phyloP scores from a whole-genome alignment of 352 stramenopile species.

The Pythium periplocum region DNA sequence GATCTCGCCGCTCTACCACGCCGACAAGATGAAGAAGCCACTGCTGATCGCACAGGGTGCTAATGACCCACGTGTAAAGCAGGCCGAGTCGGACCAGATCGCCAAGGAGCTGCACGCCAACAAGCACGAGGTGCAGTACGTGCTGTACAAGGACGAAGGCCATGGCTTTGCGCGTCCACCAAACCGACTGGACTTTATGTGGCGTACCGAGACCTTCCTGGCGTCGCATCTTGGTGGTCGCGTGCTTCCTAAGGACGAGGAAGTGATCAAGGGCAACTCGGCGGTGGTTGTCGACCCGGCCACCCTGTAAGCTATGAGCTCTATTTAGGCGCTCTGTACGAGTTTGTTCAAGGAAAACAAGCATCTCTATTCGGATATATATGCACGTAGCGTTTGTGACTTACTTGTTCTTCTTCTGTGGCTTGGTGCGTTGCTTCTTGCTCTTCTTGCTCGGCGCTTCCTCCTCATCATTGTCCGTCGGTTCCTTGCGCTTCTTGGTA shows the following conservation, averaged over 20 bases:
- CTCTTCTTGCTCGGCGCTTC: conserved; percentile 3
- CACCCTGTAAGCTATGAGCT: conserved; percentile 12
- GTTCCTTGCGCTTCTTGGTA: conserved; percentile 33
- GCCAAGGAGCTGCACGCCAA: conserved; percentile 59
- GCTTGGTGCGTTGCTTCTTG: too few species aligned
- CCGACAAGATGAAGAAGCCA: conserved; percentile 67
- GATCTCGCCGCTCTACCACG: conserved; percentile 69
- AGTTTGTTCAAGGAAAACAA: too few species aligned
- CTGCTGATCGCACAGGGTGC: conserved; percentile 76
- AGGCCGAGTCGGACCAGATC: conserved; percentile 68
- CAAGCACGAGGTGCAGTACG: conserved; percentile 72
- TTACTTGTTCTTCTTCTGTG: too few species aligned
- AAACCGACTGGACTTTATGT: conserved; percentile 69
- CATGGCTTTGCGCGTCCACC: conserved; percentile 62
- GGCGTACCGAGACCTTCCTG: conserved; percentile 31
- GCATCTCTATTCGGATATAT: too few species aligned
- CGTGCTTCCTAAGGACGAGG: conserved; percentile 13
- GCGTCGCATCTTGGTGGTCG: conserved; percentile 29
- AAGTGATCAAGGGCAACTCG: conserved; percentile 22
- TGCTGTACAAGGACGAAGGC: conserved; percentile 78
- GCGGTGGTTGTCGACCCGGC: conserved; percentile 27
- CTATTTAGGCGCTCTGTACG: too few species aligned
- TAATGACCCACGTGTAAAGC: conserved; percentile 76
- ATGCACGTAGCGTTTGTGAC: too few species aligned
- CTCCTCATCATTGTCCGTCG: conserved; percentile 7